Base-by-base conservation (phyloP, 1,139 yeast genomes). In the Ogataea hybrid region DNA sequence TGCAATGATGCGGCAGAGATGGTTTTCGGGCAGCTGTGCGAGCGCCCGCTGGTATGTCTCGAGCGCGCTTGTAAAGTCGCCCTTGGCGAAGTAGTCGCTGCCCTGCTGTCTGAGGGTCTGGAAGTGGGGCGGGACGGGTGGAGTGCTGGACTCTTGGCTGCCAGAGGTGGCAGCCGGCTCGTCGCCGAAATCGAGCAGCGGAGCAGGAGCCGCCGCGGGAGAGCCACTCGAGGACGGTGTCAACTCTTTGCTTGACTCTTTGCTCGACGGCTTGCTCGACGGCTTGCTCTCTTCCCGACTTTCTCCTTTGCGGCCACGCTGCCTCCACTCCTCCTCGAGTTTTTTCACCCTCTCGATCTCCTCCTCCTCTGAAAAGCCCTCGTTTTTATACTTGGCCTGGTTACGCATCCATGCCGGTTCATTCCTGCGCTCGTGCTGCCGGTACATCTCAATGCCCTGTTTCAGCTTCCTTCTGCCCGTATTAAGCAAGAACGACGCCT, bases 331-430 rank as follows among this genome's bases (percentile, higher is more conserved):
- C 62, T 14, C 58, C 52, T 37, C 66, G 64, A 50, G 75, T 71
- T 28, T 69, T 70, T 5, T 68, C 17, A 32, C 74, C 23, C 59
- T 62, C 44, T 74, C 68, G 43, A 74, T 64, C 44, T 75, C 80
- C 20, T 49, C 51, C 3, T 69, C 68, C 38, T 71, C 75, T 18
- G 34, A 29, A n/a, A 15, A 32, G 14, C 22, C 12, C 17, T 27
- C 32, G 29, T 29, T 57, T 45, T 72, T 76, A 57, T 77, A 74
- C 54, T 58, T 69, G 35, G 64, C 71, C 55, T 75, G 81, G 48
- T 77, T 73, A 45, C 70, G 72, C 92, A 87, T 83, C 96, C 96
- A 87, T 3, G 84, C 80, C 0, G 96, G 96, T 47, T 74, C 65
- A 12, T 75, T 75, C 42, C 71, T 71, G 37, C 60, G 48, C 41